Conservation (phyloP, 495 filamentous ascomycete species). For the Xanthoparmelia taractica region DNA sequence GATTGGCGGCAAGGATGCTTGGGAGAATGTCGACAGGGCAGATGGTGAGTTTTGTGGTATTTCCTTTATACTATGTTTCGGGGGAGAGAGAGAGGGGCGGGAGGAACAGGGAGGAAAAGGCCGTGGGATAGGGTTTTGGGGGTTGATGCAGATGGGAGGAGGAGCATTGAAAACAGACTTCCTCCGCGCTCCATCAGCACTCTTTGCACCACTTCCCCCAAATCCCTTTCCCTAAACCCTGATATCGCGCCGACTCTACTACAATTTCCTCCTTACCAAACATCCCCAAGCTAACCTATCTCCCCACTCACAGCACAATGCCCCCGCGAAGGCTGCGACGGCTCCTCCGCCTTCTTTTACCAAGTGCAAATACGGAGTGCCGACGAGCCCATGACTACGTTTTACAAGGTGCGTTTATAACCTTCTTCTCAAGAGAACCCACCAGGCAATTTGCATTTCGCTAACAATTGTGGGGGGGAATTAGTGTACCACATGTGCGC, state of each 20-base stretch:
- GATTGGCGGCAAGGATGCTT: conserved; percentile 76
- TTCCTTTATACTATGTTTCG: conserved; percentile 20
- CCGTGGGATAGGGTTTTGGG: too few species aligned
- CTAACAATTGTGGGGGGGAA: background rate
- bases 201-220: too few species aligned
- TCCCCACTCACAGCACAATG: conserved; percentile 54
- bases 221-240: too few species aligned
- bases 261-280: too few species aligned
- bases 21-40: conserved; percentile 83
- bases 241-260: too few species aligned
- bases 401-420: conserved; percentile 64
- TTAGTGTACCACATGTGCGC: conserved; percentile 22
- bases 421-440: background rate
- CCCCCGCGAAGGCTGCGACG: conserved; percentile 63
- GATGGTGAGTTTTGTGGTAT: conserved; percentile 42
- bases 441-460: too few species aligned
- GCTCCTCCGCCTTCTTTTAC: conserved; percentile 80
- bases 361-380: conserved; percentile 96
- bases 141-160: too few species aligned
- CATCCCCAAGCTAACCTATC: background rate
- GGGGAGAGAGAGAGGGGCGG: background rate
- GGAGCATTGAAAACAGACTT: too few species aligned
- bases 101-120: background rate
- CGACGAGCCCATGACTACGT: conserved; percentile 96
- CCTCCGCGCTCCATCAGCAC: too few species aligned